Percentiles rank a stretch among this genome's conserved stretches.
These are phyloP conservation scores for Trichophaea hybrida DNA, from an alignment of 2,329 filamentous ascomycete genomes.

Conservation along the genomic window DNA sequence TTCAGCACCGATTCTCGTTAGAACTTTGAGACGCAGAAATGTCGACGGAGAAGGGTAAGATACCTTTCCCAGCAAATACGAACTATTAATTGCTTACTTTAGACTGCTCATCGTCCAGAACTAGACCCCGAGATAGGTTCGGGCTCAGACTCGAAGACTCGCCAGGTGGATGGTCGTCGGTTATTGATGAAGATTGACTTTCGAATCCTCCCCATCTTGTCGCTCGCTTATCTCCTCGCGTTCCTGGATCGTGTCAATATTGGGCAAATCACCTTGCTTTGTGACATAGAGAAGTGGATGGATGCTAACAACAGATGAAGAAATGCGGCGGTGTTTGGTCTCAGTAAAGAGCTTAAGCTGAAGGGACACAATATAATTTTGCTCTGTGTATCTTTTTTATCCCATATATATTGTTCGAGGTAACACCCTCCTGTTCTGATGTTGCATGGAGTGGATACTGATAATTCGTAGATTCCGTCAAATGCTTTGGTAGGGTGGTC, in stretches of 20 bases:
- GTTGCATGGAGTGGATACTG: background rate
- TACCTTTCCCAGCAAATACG: no score
- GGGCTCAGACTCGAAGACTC: no score
- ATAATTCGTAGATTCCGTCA: conserved; percentile 46
- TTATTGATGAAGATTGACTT: conserved; percentile 57
- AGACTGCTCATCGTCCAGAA: no score
- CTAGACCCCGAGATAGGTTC: no score
- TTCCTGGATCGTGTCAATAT: conserved; percentile 40
- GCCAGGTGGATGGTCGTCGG: background rate
- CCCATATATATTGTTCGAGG: conserved; percentile 49
- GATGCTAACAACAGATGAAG: no score
- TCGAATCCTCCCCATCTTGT: conserved; percentile 57
- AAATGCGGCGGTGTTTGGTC: conserved; percentile 47
- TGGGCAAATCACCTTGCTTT: conserved; percentile 30
- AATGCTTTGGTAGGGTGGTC: conserved; percentile 37
- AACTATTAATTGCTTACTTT: no score
- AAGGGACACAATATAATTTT: conserved; percentile 52
- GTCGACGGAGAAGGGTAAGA: no score
- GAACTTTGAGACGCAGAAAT: no score
- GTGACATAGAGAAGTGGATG: no score
- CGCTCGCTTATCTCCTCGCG: conserved; percentile 55
- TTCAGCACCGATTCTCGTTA: no score
- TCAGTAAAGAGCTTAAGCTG: conserved; percentile 49
- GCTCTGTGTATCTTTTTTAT: conserved; percentile 70
- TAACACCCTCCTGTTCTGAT: background rate